Base-by-base conservation (phyloP, 371 early-diverging fungal genomes). In the Mycotypha africana region DNA sequence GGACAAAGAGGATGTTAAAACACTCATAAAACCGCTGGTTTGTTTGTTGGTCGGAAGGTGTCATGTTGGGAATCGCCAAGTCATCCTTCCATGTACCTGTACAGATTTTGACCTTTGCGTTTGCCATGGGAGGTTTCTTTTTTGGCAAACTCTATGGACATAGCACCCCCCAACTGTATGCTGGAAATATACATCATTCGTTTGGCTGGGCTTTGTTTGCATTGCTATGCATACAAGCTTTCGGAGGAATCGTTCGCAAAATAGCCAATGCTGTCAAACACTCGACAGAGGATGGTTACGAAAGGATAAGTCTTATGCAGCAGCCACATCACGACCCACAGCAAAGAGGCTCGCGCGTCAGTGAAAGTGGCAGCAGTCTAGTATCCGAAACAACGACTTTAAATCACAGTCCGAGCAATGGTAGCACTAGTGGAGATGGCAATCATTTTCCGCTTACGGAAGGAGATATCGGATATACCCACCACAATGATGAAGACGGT, bases 141-240 rank as follows among this genome's bases (percentile, higher is more conserved):
- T 67, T 67, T 54, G 67, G 51, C 19, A 47, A 60, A 32, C 16
- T 62, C 12, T 62, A 67, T 39, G 62, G 62, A 4, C 67, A 67
- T 33, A 47, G 52, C 9, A 47, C 52, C 7, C 67, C 60, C 11
- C 57, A 59, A 42, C 46, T 67, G 26, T 67, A 67, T 28, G 33
- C 37, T 9, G 67, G 67, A 12, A 67, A 67, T 32, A 31, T 46
- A 15, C 67, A 67, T 46, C 67, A 67, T 47, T 49, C 60, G 3
- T 48, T 62, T 51, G 67, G 62, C 5, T 62, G 67, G 67, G 19
- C 51, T 28, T 22, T 67, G 0, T 62, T 56, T 28, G 16, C 54
- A 1, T 30, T 67, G 3, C 22, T 67, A 22, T 42, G 49, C 24
- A 45, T 47, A 9, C 67, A 67, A 45, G 16, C 60, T 28, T 21